Conservation (phyloP, 169 alveolate species). For the Cryptosporidium felis region DNA sequence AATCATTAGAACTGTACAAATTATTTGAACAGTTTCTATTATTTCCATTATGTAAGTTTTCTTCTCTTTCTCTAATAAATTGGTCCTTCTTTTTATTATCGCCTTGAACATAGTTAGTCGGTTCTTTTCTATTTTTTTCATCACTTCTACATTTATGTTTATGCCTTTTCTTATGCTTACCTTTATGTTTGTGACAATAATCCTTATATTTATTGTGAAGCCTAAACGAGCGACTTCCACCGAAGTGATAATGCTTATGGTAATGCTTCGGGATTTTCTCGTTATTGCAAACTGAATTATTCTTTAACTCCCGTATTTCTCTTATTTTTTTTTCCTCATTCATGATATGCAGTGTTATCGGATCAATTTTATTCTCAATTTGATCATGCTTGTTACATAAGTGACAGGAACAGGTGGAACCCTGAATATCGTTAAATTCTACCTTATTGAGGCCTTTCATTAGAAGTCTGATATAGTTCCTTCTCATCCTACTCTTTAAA, state of each 20-base stretch:
- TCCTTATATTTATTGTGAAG: neutral
- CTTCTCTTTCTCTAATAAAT: neutral
- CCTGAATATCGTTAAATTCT: neutral
- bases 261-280: conserved; percentile 41
- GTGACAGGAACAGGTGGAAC: conserved; percentile 46
- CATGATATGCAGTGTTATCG: conserved; percentile 51
- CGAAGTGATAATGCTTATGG: conserved; percentile 30
- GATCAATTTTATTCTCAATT: conserved; percentile 21
- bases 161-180: neutral
- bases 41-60: neutral
- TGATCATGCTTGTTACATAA: neutral
- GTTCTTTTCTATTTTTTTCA: neutral
- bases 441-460: neutral
- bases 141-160: neutral
- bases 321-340: conserved; percentile 35
- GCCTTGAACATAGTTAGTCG: neutral
- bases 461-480: neutral
- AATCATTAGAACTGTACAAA: neutral
- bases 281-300: too few relatives aligned
- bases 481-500: neutral
- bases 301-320: too few relatives aligned
- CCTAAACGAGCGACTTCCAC: neutral
- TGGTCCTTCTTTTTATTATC: neutral
- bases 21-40: neutral
- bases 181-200: neutral